These are phyloP conservation scores for Mycena albidolilacea DNA, from an alignment of 768 basidiomycete genomes.

Conservation along the genomic window DNA sequence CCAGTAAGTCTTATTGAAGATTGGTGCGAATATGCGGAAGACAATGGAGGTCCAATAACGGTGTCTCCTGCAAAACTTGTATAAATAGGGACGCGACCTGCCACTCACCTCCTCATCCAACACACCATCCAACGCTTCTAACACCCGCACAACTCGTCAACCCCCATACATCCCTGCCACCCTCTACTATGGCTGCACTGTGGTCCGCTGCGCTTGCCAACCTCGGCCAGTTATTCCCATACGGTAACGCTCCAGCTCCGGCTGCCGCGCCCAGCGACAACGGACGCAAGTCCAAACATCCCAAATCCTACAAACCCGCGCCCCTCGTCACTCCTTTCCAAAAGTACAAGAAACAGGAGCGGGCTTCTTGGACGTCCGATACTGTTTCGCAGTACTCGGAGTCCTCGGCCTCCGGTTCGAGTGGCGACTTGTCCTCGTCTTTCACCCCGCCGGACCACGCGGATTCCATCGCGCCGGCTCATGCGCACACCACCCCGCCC, in stretches of 20 bases:
- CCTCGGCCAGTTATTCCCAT: background rate
- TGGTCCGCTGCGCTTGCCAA: constrained; percentile 1
- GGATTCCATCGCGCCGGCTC: background rate
- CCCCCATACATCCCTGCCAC: background rate
- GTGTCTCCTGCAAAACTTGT: background rate
- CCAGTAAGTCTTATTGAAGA: constrained; percentile 16
- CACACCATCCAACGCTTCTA: background rate
- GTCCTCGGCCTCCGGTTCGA: background rate
- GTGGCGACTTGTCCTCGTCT: background rate
- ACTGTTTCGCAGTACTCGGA: background rate
- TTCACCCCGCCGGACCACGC: background rate
- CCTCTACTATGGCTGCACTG: background rate
- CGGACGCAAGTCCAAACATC: background rate
- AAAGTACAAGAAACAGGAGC: constrained; percentile 17
- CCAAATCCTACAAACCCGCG: constrained; percentile 5
- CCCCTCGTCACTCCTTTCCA: constrained; percentile 25
- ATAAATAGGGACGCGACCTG: constrained; percentile 15
- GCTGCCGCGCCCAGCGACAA: background rate
- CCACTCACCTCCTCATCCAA: background rate
- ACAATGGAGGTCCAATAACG: constrained; percentile 27
- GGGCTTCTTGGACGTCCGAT: background rate
- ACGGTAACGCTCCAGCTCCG: background rate
- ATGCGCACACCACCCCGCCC: background rate
- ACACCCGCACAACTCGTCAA: constrained; percentile 19
- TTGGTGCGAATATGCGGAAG: constrained; percentile 10